Evolutionary conservation across 2,329 filamentous ascomycete genomes (phyloP).

Genomic region (Fusarium sp.): DNA sequence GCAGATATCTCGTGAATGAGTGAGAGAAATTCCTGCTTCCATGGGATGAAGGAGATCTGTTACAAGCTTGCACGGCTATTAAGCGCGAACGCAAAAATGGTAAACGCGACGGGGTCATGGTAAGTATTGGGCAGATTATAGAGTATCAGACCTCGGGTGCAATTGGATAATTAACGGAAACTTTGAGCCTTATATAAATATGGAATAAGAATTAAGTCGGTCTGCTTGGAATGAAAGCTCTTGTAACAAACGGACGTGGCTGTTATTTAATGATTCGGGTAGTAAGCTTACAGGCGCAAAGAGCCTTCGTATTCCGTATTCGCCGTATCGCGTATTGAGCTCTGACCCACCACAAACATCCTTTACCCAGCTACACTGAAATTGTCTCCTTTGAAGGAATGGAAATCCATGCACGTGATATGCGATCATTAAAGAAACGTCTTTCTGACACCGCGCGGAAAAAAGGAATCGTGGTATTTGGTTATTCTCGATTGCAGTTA

Average conservation of each 20-base stretch:
- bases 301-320: background rate
- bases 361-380: too few species aligned
- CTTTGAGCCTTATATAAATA: too few species aligned
- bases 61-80: too few species aligned
- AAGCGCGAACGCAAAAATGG: too few species aligned
- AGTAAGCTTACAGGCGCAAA: background rate
- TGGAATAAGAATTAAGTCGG: background rate
- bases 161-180: too few species aligned
- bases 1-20: background rate
- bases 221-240: background rate
- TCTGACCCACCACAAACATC: background rate
- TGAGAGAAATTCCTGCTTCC: background rate
- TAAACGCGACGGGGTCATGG: too few species aligned
- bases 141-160: too few species aligned
- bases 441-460: background rate
- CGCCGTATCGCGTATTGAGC: background rate
- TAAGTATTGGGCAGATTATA: too few species aligned
- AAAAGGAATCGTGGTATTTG: background rate
- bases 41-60: too few species aligned
- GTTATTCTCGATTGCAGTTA: background rate
- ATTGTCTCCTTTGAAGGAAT: too few species aligned
- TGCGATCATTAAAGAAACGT: background rate
- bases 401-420: background rate
- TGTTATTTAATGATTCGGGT: background rate
- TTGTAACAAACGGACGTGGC: background rate